These are phyloP conservation scores for Ceraceosorus guamensis DNA, from an alignment of 1,284 basidiomycete species.

Conservation along the genomic window DNA sequence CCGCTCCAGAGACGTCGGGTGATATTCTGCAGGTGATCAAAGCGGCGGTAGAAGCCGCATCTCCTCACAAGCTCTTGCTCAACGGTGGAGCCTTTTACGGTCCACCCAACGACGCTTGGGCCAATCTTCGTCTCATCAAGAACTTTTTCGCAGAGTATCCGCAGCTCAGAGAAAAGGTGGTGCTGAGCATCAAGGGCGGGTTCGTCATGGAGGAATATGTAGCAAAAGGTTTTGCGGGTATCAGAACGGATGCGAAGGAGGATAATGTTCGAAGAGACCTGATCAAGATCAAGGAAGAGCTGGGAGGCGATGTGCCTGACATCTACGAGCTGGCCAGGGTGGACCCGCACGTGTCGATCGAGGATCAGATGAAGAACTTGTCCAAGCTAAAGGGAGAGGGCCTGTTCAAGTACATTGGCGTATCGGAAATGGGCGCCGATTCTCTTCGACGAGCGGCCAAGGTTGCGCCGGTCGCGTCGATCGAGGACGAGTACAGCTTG, in stretches of 20 bases:
- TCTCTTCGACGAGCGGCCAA: slow-evolving; percentile 27
- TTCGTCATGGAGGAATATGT: slow-evolving; percentile 15
- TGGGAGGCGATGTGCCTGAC: slow-evolving; percentile 18
- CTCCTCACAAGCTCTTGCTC: neutral
- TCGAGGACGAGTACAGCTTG: slow-evolving; percentile 63
- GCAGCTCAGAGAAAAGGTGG: slow-evolving; percentile 55
- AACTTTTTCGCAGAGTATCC: slow-evolving; percentile 56
- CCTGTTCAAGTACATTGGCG: slow-evolving; percentile 33
- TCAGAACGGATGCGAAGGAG: slow-evolving; percentile 17
- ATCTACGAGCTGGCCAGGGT: neutral
- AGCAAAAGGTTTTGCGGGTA: slow-evolving; percentile 18
- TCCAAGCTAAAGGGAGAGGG: slow-evolving; percentile 25
- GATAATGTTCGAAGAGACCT: slow-evolving; percentile 24
- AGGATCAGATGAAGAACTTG: slow-evolving; percentile 29
- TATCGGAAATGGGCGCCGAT: slow-evolving; percentile 33
- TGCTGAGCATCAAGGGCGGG: slow-evolving; percentile 56
- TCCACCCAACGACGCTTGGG: slow-evolving; percentile 36
- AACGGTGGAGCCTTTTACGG: slow-evolving; percentile 53
- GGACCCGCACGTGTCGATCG: slow-evolving; percentile 3
- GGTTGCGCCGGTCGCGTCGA: slow-evolving; percentile 52
- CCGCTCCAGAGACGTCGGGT: slow-evolving; percentile 56
- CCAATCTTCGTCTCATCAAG: slow-evolving; percentile 52
- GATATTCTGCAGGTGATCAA: slow-evolving; percentile 50
- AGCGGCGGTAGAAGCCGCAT: slow-evolving; percentile 4
- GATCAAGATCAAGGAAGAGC: slow-evolving; percentile 15